Evolutionary conservation across 139 green algal genomes (phyloP), one percentile per base, ranked within the genome.

Genomic region (Chlamydomonas sphaeroides): DNA sequence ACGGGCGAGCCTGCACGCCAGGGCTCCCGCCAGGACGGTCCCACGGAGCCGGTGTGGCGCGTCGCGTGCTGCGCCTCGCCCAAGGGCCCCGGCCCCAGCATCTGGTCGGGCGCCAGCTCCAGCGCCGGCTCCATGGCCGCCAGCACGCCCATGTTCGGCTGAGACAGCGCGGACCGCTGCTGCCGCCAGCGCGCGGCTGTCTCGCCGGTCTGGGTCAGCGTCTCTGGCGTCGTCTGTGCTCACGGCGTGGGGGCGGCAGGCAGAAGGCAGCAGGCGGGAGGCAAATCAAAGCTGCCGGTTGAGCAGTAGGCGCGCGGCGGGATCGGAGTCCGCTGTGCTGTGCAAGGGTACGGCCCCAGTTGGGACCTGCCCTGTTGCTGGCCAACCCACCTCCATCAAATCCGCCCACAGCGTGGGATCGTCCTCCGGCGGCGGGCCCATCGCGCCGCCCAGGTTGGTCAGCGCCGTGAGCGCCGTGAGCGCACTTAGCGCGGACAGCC

Each of bases 211-310:
- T 70, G 39, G 7, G n/a, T 41, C 57, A 80, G 59, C 21, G 59
- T 18, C 74, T 70, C 74, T 14, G 74, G 74, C 1, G 74, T 80
- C 7, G 74, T 80, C 74, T 80, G 74, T 5, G 38, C n/a, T n/a
- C n/a, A n/a, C n/a, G n/a, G n/a, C n/a, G n/a, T n/a, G n/a, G n/a
- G n/a, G n/a, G n/a, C n/a, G n/a, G n/a, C n/a, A n/a, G n/a, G n/a
- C n/a, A n/a, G n/a, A n/a, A n/a, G n/a, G n/a, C n/a, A n/a, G n/a
- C n/a, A n/a, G n/a, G n/a, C n/a, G n/a, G n/a, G n/a, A n/a, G n/a
- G n/a, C n/a, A n/a, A n/a, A n/a, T n/a, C n/a, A n/a, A n/a, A n/a
- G n/a, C n/a, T n/a, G n/a, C n/a, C n/a, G n/a, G n/a, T n/a, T n/a
- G n/a, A n/a, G n/a, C n/a, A n/a, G n/a, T n/a, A n/a, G n/a, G n/a